Evolutionary conservation across 2,329 filamentous ascomycete species (phyloP), one percentile per base, ranked within the genome.

Genomic region (Fonsecaea erecta): DNA sequence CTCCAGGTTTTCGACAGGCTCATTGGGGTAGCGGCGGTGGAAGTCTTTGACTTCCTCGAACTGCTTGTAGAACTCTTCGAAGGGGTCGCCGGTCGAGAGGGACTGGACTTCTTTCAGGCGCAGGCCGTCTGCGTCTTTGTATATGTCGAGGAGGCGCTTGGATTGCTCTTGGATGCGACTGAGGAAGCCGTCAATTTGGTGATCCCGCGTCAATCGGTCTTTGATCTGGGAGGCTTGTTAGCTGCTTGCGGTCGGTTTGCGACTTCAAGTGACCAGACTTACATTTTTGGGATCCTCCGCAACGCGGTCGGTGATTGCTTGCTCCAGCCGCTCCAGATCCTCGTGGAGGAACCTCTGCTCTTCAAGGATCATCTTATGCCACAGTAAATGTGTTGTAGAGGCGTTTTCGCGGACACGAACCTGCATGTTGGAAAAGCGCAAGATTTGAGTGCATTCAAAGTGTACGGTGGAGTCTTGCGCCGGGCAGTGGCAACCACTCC

Each of bases 341-440:
- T 99, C 95, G 73, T 97, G 93, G 73, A 97, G 87, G 74, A 92
- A 93, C 73, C 95, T 87, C 80, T 98, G 90, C 73, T 98, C 93
- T 83, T 99, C 96, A 69, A 97, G 81, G 71, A 96, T 82, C 93
- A 97, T 88, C 16, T 62, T 71, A 63, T 40, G 11, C 35, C 21
- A 26, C 30, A 18, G 12, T 28, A n/a, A 9, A 24, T 30, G 24
- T 32, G 11, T 7, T 0, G 43, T 48, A 40, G 8, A 16, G 24
- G 16, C 16, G 55, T 16, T 58, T 24, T 16, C n/a, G 28, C 8
- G 14, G 30, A 24, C 9, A 28, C 18, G 3, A 21, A 8, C 26
- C 28, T 32, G n/a, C 28, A 26, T 14, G 32, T 7, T 40, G 18
- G 16, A 37, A 58, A 52, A 52, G 43, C 52, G 43, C 43, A 48